Evolutionary conservation across 192 early-diverging fungal species (phyloP), one percentile per base, ranked within the genome.

Genomic region (Umbelopsis sp.): DNA sequence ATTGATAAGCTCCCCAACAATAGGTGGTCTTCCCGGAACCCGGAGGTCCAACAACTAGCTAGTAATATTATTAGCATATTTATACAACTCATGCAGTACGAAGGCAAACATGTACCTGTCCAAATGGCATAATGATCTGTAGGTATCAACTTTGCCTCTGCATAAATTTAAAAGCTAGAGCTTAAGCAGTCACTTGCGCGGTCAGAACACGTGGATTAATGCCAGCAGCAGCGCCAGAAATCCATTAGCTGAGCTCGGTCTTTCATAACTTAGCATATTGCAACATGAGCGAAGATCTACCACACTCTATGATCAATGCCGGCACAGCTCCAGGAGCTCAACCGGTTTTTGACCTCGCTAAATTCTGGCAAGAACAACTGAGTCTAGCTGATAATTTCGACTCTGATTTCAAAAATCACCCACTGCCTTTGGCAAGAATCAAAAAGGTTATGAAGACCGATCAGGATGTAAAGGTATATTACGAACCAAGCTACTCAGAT

Each of bases 401-500:
- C 58, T 87, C 90, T 21, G 97, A 98, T 79, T 98, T 95, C 81
- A 95, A 96, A 77, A 82, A 88, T 47, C 95, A 98, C 71, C 85
- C 89, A 64, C 72, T 98, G 65, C 97, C 97, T 22, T 78, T 98
- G 47, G 97, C 97, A 25, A 80, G 97, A 27, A 97, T 97, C 74
- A 98, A 98, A 74, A 97, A 97, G 75, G 94, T 98, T 44, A 98
- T 98, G 97, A 98, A 98, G 84, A 90, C 91, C 13, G 97, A 98
- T 72, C 92, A 95, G 45, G 94, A 98, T 76, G 95, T 95, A 23
- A 96, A 96, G 84, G 91, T 91, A 81, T 69, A 52, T 41, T 27
- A 13, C 25, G 33, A 41, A 23, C 35, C 23, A 18, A 5, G 30
- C 35, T 25, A 11, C n/a, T 22, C 6, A 41, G 37, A 4, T 13